Percentiles rank a stretch among this genome's conserved stretches.
Evolutionary conservation across 805 yeast species (phyloP).

Genomic region (Suhomyces faveliae): DNA sequence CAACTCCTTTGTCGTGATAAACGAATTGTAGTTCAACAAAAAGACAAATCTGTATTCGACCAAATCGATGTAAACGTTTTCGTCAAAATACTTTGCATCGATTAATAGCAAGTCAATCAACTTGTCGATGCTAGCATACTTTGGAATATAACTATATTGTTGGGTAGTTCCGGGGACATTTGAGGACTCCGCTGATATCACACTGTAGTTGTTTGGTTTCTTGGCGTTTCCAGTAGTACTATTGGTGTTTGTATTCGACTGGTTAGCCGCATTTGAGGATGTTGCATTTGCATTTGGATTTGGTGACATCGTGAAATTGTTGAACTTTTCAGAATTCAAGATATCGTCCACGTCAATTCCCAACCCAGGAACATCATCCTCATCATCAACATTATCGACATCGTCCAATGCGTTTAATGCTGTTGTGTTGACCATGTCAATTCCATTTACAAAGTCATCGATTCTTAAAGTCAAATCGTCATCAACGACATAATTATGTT

Average conservation of each 20-base stretch:
- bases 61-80: constrained; percentile 32
- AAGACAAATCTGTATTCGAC: constrained; percentile 43
- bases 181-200: constrained; percentile 16
- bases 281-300: constrained; percentile 6
- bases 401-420: constrained; percentile 20
- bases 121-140: constrained; percentile 65
- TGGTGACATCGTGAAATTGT: constrained; percentile 24
- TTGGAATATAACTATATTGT: constrained; percentile 8
- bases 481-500: constrained; percentile 29
- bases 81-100: constrained; percentile 62
- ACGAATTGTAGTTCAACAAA: constrained; percentile 40
- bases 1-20: constrained; percentile 38
- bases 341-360: constrained; percentile 46
- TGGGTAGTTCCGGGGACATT: constrained; percentile 9
- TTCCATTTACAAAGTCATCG: constrained; percentile 34
- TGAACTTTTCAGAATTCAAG: constrained; percentile 39
- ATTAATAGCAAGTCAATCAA: constrained; percentile 74
- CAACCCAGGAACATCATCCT: constrained; percentile 38
- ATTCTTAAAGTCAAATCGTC: constrained; percentile 33
- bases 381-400: constrained; percentile 31
- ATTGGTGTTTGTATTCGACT: not conserved
- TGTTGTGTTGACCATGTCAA: constrained; percentile 20
- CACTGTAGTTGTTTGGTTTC: constrained; percentile 21
- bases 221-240: constrained; percentile 3
- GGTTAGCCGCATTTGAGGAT: not conserved